A percentile compares a stretch with the other conserved stretches of the same genome.
Evolutionary conservation across 306 rosid genomes (phyloP).

Genomic region (Cicer cuneatum): DNA sequence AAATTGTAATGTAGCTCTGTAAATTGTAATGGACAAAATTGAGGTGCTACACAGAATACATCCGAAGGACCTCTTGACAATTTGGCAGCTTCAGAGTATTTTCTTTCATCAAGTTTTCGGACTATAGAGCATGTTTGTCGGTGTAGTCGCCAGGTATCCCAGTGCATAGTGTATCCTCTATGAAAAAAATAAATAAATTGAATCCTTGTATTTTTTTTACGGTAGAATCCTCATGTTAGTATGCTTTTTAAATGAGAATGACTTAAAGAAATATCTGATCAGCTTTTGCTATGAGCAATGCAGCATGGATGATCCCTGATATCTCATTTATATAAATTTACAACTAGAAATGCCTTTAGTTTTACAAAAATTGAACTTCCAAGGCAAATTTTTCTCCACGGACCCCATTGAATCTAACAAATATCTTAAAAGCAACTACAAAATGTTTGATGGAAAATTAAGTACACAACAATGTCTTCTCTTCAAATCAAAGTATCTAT

Average conservation of each 20-base stretch:
- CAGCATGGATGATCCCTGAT: slow-evolving; percentile 4
- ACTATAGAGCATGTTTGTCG: slow-evolving; percentile 71
- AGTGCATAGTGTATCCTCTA: slow-evolving; percentile 95
- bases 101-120: slow-evolving; percentile 71
- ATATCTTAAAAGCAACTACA: slow-evolving; percentile 27
- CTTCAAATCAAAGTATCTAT: background rate
- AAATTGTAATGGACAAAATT: too few species aligned
- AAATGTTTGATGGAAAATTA: slow-evolving; percentile 6
- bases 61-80: slow-evolving; percentile 58
- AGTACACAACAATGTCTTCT: background rate
- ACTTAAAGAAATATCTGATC: background rate
- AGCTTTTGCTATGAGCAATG: slow-evolving; percentile 18
- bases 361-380: slow-evolving; percentile 6
- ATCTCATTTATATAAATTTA: background rate
- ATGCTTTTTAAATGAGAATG: slow-evolving; percentile 1
- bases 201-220: too few species aligned
- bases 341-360: slow-evolving; percentile 1
- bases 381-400: background rate
- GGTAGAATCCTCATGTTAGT: slow-evolving; percentile 28
- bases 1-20: too few species aligned
- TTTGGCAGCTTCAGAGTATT: slow-evolving; percentile 71
- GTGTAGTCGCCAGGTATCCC: slow-evolving; percentile 80
- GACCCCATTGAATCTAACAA: slow-evolving; percentile 28
- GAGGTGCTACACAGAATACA: too few species aligned
- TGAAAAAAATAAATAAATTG: slow-evolving; percentile 8